phyloP scores from a whole-genome alignment of 1,139 yeast species.

The Debaryomyces sp. region DNA sequence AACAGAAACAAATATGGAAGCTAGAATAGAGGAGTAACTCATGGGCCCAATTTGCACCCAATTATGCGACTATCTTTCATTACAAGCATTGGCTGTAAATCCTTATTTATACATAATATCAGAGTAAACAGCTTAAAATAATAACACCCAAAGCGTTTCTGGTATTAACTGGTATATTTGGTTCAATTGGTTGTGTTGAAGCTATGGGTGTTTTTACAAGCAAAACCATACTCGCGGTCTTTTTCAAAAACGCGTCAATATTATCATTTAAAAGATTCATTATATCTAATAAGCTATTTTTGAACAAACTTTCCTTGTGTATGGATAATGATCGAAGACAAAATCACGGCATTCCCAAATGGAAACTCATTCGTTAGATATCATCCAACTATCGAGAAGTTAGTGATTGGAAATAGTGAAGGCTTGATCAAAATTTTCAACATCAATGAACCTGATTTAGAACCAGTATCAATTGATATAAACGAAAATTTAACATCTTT shows the following conservation, averaged over 20 bases:
- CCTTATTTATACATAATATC: background rate
- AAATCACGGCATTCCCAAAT: slow-evolving; percentile 45
- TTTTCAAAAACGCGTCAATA: slow-evolving; percentile 1
- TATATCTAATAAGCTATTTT: background rate
- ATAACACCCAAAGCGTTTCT: background rate
- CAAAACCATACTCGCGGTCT: background rate
- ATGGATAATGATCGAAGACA: slow-evolving; percentile 15
- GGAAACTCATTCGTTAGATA: slow-evolving; percentile 50
- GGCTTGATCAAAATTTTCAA: slow-evolving; percentile 57
- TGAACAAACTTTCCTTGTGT: background rate
- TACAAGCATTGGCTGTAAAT: background rate
- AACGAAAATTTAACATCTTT: slow-evolving; percentile 44
- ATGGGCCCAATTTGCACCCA: background rate
- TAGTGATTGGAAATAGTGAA: slow-evolving; percentile 53
- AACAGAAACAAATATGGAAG: background rate
- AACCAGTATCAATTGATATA: slow-evolving; percentile 57
- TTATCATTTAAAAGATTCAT: background rate
- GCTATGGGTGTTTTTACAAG: background rate
- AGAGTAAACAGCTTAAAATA: background rate
- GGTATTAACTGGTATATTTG: background rate
- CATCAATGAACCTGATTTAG: slow-evolving; percentile 47
- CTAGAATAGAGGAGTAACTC: background rate
- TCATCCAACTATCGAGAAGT: slow-evolving; percentile 31
- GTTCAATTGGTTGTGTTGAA: background rate
- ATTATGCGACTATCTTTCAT: background rate